phyloP scores from a whole-genome alignment of 306 rosid species.

The Mimosa pudica region DNA sequence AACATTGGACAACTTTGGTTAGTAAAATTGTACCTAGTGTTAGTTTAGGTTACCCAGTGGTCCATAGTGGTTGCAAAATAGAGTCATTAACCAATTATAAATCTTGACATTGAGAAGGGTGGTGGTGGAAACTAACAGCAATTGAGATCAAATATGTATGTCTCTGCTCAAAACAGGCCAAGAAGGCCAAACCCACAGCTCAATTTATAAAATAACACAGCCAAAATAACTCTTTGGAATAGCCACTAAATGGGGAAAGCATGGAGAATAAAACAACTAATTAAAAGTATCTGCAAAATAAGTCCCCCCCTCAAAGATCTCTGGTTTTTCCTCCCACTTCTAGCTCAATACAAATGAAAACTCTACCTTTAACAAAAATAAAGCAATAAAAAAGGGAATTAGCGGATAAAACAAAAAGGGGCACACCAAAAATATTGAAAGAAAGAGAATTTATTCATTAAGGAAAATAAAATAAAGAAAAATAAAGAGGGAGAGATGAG shows the following conservation, averaged over 20 bases:
- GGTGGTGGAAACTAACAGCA: background rate
- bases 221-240: background rate
- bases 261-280: background rate
- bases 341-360: background rate
- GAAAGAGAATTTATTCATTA: background rate
- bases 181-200: slow-evolving; percentile 9
- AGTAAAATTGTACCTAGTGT: too few species aligned
- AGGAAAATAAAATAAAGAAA: too few species aligned
- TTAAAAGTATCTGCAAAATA: slow-evolving; percentile 17
- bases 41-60: too few species aligned
- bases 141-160: background rate
- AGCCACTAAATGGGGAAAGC: background rate
- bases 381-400: background rate
- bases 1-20: too few species aligned
- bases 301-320: slow-evolving; percentile 32
- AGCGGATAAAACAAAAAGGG: background rate
- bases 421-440: background rate
- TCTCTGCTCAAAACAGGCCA: background rate
- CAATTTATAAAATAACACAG: background rate
- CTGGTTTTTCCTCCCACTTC: background rate
- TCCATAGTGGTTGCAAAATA: too few species aligned
- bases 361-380: slow-evolving; percentile 15
- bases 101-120: background rate
- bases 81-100: background rate
- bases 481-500: background rate